Percentiles rank a stretch among this genome's conserved stretches.
These are phyloP conservation scores for Termitomyces sp. DNA, from an alignment of 768 basidiomycete genomes.

Conservation along the genomic window DNA sequence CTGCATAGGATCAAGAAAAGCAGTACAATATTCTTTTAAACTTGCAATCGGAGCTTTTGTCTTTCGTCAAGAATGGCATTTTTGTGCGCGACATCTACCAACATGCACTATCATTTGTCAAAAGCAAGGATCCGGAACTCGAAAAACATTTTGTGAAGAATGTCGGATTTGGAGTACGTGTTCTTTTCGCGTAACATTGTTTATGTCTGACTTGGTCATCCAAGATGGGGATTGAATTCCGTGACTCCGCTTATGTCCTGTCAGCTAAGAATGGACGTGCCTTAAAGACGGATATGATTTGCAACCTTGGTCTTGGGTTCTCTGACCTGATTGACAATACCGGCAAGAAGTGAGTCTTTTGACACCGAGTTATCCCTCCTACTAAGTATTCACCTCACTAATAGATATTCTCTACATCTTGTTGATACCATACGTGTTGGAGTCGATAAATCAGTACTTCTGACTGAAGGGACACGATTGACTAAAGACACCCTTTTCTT, in stretches of 20 bases:
- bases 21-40: constrained; percentile 78
- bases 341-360: constrained; percentile 65
- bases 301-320: constrained; percentile 85
- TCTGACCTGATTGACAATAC: constrained; percentile 73
- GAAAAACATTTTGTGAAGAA: constrained; percentile 86
- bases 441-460: constrained; percentile 55
- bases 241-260: constrained; percentile 82
- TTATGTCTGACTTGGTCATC: background rate
- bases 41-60: constrained; percentile 73
- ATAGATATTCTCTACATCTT: constrained; percentile 83
- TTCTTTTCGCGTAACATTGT: background rate
- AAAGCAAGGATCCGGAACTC: constrained; percentile 76
- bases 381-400: background rate
- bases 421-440: constrained; percentile 86
- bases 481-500: constrained; percentile 89
- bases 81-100: constrained; percentile 80
- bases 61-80: constrained; percentile 76
- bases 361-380: background rate
- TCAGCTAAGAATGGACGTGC: constrained; percentile 73
- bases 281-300: constrained; percentile 77
- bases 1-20: constrained; percentile 80
- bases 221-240: constrained; percentile 94
- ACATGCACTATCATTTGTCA: constrained; percentile 64
- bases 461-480: constrained; percentile 84
- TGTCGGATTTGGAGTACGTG: constrained; percentile 80